A percentile compares a stretch with the other conserved stretches of the same genome.
phyloP scores from a whole-genome alignment of 441 rosid genomes.

The Oxalis stricta region DNA sequence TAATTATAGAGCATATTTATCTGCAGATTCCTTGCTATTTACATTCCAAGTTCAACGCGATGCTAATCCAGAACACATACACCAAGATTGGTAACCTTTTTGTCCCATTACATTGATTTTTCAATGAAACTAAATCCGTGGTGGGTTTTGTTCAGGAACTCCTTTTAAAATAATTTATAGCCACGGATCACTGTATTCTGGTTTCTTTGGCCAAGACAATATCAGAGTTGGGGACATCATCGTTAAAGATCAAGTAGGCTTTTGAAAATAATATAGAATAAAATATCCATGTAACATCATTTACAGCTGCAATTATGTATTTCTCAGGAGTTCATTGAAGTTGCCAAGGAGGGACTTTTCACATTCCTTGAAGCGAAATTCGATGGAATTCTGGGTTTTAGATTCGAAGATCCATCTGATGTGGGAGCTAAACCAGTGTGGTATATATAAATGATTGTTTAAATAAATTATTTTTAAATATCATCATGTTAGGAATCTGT shows the following conservation, averaged over 20 bases:
- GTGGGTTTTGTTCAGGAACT: conserved; percentile 20
- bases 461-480: background rate
- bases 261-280: conserved; percentile 3
- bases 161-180: conserved; percentile 37
- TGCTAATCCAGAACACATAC: conserved; percentile 39
- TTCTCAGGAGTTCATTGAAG: conserved; percentile 38
- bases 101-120: conserved; percentile 1
- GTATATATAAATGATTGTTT: conserved; percentile 16
- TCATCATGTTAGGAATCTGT: background rate
- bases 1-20: conserved; percentile 1
- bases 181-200: conserved; percentile 30
- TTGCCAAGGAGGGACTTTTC: conserved; percentile 28
- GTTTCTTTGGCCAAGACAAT: conserved; percentile 43
- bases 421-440: conserved; percentile 38
- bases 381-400: conserved; percentile 49
- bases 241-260: conserved; percentile 34
- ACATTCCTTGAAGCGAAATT: conserved; percentile 27
- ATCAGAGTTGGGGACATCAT: conserved; percentile 32
- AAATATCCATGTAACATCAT: conserved; percentile 1
- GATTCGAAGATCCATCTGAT: conserved; percentile 31
- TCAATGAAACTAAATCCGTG: background rate
- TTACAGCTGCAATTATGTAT: background rate
- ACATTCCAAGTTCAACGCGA: conserved; percentile 37
- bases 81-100: conserved; percentile 46
- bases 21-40: conserved; percentile 45